phyloP scores from a whole-genome alignment of 768 basidiomycete species.

The Gloeostereum incarnatum region DNA sequence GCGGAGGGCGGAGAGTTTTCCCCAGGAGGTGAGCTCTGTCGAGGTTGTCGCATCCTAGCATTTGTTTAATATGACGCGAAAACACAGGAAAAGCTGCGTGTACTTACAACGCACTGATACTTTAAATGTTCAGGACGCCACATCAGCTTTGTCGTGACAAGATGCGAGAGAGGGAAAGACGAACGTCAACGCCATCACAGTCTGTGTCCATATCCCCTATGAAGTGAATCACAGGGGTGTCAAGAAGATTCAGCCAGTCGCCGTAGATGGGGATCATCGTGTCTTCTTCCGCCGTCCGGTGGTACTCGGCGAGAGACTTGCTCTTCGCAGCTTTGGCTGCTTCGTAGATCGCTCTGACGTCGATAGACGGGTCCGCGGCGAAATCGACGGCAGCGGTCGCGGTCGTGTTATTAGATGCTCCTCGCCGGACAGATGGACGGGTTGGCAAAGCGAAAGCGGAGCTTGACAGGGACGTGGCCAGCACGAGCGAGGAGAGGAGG shows the following conservation, averaged over 20 bases:
- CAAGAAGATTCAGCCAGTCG: slow-evolving; percentile 8
- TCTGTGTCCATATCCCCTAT: slow-evolving; percentile 18
- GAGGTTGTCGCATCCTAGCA: no score
- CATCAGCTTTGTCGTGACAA: not conserved
- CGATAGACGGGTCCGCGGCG: slow-evolving; percentile 12
- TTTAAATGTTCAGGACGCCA: not conserved
- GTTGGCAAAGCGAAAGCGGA: no score
- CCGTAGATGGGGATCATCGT: slow-evolving; percentile 10
- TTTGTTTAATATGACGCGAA: no score
- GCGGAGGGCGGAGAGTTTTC: no score
- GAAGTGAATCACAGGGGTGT: slow-evolving; percentile 12
- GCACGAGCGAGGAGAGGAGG: no score
- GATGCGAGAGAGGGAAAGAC: not conserved
- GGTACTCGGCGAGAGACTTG: slow-evolving; percentile 10
- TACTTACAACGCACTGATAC: slow-evolving; percentile 1
- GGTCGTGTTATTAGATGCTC: no score
- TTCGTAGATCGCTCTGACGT: slow-evolving; percentile 10
- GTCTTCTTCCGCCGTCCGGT: slow-evolving; percentile 5
- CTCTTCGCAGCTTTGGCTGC: slow-evolving; percentile 11
- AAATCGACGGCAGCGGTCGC: no score
- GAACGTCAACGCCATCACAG: slow-evolving; percentile 15
- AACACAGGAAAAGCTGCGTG: not conserved
- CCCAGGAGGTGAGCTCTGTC: no score
- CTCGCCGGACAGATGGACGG: no score
- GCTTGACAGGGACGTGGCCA: no score